Evolutionary conservation across 441 rosid genomes (phyloP), one percentile per base, ranked within the genome.

Genomic region (Cnidoscolus chayamansa): DNA sequence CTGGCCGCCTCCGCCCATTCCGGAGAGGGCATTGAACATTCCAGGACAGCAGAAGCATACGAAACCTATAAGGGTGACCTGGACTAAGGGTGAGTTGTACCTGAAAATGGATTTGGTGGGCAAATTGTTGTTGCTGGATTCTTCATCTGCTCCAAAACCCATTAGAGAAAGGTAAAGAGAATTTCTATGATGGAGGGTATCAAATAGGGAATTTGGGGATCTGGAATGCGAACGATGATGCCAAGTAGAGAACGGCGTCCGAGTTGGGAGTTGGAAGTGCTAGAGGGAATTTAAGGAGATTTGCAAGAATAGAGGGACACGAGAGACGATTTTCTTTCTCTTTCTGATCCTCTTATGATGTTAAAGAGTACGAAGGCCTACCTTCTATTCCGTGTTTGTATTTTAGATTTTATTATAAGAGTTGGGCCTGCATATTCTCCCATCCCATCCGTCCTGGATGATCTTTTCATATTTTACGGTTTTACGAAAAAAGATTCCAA

Each of bases 1-100:
- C 77, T 94, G 98, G 31, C 97, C 98, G 0, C 95, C 97, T 0
- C 94, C 98, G 10, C 98, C 98, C 98, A 94, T 89, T 2, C 98
- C 98, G 53, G 92, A 85, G 72, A 94, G 88, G 50, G 98, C 98
- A 69, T 94, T 94, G 84, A 90, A 94, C 94, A 94, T 94, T 2
- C 97, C 97, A 0, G 98, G 98, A 56, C 97, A 94, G 72, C 98
- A 94, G 79, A 94, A 94, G 72, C 98, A 94, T 54, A 94, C 98
- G 5, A 94, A 72, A 0, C 97, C 98, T 45, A 94, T 90, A 20
- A 92, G 79, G 68, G 65, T 71, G 10, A 94, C 87, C 73, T 94
- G 98, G 9, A 86, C 76, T 0, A 92, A 70, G 0, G 98, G 98
- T 0, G 97, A 94, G 72, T 90, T 94, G 85, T 87, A 84, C 20